Evolutionary conservation across 2,329 filamentous ascomycete species (phyloP).

Genomic region (Parastagonospora avenae): DNA sequence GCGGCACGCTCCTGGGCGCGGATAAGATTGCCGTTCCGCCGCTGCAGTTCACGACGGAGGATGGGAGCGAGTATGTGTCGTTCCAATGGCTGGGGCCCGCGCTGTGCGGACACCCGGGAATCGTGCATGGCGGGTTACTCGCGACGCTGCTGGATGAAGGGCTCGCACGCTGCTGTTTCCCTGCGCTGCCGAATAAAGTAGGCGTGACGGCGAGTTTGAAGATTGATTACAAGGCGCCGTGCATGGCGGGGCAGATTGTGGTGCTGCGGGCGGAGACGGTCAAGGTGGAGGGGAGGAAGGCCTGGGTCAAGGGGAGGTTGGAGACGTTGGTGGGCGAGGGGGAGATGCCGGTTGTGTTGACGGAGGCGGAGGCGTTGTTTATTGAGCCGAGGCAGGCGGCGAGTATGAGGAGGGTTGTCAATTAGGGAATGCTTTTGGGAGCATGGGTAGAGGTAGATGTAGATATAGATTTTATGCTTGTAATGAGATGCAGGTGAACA

Average conservation of each 20-base stretch:
- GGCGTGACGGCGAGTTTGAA: slow-evolving; percentile 86
- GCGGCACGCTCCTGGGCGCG: slow-evolving; percentile 75
- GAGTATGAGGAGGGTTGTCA: slow-evolving; percentile 40
- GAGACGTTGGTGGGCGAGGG: slow-evolving; percentile 79
- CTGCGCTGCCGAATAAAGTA: slow-evolving; percentile 82
- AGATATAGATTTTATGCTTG: not conserved
- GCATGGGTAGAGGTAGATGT: not conserved
- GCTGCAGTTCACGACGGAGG: slow-evolving; percentile 67
- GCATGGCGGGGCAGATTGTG: slow-evolving; percentile 74
- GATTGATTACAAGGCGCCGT: slow-evolving; percentile 80
- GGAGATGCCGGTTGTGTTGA: slow-evolving; percentile 67
- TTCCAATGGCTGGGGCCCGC: slow-evolving; percentile 78
- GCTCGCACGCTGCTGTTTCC: slow-evolving; percentile 85
- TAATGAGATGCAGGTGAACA: not conserved
- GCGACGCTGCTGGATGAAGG: slow-evolving; percentile 95
- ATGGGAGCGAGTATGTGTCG: slow-evolving; percentile 62
- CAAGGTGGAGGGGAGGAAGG: slow-evolving; percentile 90
- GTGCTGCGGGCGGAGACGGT: slow-evolving; percentile 80
- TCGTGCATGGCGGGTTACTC: slow-evolving; percentile 87
- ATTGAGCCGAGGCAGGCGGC: slow-evolving; percentile 84
- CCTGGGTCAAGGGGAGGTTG: slow-evolving; percentile 87
- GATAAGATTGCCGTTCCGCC: slow-evolving; percentile 82
- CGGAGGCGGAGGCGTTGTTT: slow-evolving; percentile 84
- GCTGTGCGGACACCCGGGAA: slow-evolving; percentile 86
- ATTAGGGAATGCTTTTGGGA: slow-evolving; percentile 11